phyloP scores from a whole-genome alignment of 768 basidiomycete genomes.

The Phylloporus arenicola region DNA sequence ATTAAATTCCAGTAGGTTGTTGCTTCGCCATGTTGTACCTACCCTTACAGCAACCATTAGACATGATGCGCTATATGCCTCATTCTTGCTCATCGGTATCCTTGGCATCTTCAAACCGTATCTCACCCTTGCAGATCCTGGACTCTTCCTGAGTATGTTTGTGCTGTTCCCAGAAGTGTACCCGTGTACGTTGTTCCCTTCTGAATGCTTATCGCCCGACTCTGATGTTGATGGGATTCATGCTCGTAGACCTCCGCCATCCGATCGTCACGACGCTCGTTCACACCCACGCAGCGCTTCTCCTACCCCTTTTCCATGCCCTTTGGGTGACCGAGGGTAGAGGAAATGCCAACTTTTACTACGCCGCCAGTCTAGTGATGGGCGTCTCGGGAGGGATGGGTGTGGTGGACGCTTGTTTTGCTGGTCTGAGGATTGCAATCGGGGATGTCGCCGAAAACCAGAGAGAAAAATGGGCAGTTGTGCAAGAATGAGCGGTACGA shows the following conservation, averaged over 20 bases:
- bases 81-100: conserved; percentile 70
- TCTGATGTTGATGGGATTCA: neutral
- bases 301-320: conserved; percentile 87
- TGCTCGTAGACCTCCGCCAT: conserved; percentile 64
- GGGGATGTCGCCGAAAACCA: conserved; percentile 45
- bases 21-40: neutral
- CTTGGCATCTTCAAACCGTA: conserved; percentile 87
- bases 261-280: conserved; percentile 80
- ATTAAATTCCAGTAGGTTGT: conserved; percentile 75
- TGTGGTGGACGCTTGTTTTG: conserved; percentile 75
- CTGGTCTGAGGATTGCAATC: conserved; percentile 73
- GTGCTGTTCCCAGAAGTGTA: conserved; percentile 79
- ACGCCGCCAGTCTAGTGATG: conserved; percentile 91
- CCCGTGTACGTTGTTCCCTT: conserved; percentile 52
- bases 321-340: conserved; percentile 89
- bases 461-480: conserved; percentile 25
- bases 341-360: conserved; percentile 98
- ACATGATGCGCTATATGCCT: conserved; percentile 79
- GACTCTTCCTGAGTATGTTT: conserved; percentile 78
- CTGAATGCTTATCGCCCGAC: neutral
- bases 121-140: conserved; percentile 84
- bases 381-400: conserved; percentile 84
- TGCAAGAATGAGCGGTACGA: conserved; percentile 19
- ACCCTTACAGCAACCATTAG: conserved; percentile 32
- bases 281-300: conserved; percentile 76